A percentile compares a stretch with the other conserved stretches of the same genome.
Conservation (phyloP, 345 rosid genomes). For the Arabis hirsuta region DNA sequence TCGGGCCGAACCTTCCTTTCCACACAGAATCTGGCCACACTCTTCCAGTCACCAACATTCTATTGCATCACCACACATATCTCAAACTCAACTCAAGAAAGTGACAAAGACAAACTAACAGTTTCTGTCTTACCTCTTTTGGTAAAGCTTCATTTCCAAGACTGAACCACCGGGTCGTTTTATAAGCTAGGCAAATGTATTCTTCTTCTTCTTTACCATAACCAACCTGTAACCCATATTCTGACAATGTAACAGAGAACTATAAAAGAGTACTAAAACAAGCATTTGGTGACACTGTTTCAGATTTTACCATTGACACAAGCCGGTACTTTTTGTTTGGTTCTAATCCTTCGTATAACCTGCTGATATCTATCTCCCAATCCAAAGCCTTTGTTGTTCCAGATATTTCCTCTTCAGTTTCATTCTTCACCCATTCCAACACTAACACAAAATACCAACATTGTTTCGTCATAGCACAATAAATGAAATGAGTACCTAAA, state of each 20-base stretch:
- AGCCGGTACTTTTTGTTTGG: conserved; percentile 21
- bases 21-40: conserved; percentile 21
- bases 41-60: conserved; percentile 31
- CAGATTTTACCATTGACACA: conserved; percentile 28
- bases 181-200: conserved; percentile 29
- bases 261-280: background rate
- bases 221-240: conserved; percentile 31
- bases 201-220: conserved; percentile 31
- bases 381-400: conserved; percentile 5
- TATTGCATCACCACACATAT: conserved; percentile 23
- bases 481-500: background rate
- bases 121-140: conserved; percentile 26
- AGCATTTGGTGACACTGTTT: background rate
- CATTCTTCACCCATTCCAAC: background rate
- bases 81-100: background rate
- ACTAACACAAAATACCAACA: background rate
- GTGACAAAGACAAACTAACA: background rate
- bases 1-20: conserved; percentile 32
- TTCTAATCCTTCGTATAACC: conserved; percentile 4
- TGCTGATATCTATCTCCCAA: conserved; percentile 26
- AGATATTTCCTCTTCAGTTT: background rate
- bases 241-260: background rate
- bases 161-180: conserved; percentile 25
- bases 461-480: background rate
- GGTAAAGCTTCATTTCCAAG: conserved; percentile 3